A percentile compares a stretch with the other conserved stretches of the same genome.
Evolutionary conservation across 1,284 basidiomycete species (phyloP).

Genomic region (Waitea zeae): DNA sequence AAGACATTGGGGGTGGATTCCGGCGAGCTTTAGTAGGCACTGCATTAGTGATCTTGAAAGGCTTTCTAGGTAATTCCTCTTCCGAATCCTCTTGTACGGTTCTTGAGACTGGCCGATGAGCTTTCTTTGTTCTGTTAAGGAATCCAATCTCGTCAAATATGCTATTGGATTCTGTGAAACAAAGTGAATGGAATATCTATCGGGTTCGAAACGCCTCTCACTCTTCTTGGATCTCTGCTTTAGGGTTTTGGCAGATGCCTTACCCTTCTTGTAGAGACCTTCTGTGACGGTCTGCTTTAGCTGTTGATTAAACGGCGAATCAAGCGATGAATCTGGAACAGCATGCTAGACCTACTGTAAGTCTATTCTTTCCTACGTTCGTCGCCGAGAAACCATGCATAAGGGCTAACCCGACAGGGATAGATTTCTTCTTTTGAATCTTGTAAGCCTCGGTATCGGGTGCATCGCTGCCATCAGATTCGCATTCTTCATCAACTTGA

Average conservation of each 20-base stretch:
- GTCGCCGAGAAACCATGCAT: slow-evolving; percentile 59
- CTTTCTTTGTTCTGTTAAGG: background rate
- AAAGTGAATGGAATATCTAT: background rate
- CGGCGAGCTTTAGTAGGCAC: background rate
- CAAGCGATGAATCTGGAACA: background rate
- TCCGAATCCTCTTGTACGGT: background rate
- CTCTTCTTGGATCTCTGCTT: slow-evolving; percentile 9
- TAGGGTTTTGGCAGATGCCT: slow-evolving; percentile 33
- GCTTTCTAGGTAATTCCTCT: too few species aligned
- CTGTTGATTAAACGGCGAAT: slow-evolving; percentile 12
- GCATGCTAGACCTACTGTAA: slow-evolving; percentile 48
- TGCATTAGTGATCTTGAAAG: background rate
- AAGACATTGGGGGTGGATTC: background rate
- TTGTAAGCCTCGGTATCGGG: too few species aligned
- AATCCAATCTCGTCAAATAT: background rate
- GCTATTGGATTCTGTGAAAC: background rate
- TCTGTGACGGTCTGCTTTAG: slow-evolving; percentile 21
- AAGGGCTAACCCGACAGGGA: slow-evolving; percentile 38
- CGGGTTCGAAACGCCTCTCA: slow-evolving; percentile 1
- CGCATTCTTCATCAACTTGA: too few species aligned
- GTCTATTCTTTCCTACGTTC: slow-evolving; percentile 47
- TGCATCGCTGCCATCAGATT: too few species aligned
- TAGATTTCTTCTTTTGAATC: slow-evolving; percentile 15
- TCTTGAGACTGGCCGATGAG: background rate
- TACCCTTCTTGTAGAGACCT: slow-evolving; percentile 60